Base-by-base conservation (phyloP, 768 basidiomycete species). In the Agaricus sinodeliciosus region DNA sequence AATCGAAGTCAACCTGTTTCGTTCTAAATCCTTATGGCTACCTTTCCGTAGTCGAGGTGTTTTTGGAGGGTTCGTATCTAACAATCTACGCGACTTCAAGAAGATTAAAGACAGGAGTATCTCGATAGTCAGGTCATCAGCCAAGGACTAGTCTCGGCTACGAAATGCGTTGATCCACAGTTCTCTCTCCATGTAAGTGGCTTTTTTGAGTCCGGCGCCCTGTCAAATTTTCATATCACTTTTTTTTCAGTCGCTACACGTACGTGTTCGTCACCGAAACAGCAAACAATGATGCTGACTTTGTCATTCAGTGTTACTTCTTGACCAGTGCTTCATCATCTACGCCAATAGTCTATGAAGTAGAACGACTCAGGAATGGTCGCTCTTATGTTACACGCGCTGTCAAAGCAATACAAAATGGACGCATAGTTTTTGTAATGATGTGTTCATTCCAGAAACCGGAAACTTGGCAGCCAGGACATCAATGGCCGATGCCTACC, bases 371-470 rank as follows among this genome's bases (percentile, higher is more conserved):
- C 31, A 84, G 90, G 4, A 75, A 90, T 55, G 90, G 89, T 42
- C 77, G 78, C 25, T 84, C 85, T 11, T 92, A 90, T 63, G 72
- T 76, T 43, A 89, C 89, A 3, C 79, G 81, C 47, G 75, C 70
- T 16, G 78, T 85, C 56, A 81, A 78, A 60, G 82, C 83, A 18
- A 68, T 81, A 39, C 79, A 81, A 57, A 73, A 74, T 54, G 77
- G 77, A 37, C 63, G 62, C 16, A 67, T 69, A 37, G 69, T 78
- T 47, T 78, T 78, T 64, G 75, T 85, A 39, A 72, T 91, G 68
- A 63, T 88, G 55, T 91, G 87, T 65, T 92, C 90, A 4, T 93
- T 90, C 73, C 88, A 92, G 57, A 75, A 72, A 48, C 85, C 87
- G 3, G 90, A 93, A 62, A 80, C 81, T 9, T 81, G 80, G 78